Evolutionary conservation across 192 early-diverging fungal species (phyloP), one percentile per base, ranked within the genome.

Genomic region (Diversispora eburnea): DNA sequence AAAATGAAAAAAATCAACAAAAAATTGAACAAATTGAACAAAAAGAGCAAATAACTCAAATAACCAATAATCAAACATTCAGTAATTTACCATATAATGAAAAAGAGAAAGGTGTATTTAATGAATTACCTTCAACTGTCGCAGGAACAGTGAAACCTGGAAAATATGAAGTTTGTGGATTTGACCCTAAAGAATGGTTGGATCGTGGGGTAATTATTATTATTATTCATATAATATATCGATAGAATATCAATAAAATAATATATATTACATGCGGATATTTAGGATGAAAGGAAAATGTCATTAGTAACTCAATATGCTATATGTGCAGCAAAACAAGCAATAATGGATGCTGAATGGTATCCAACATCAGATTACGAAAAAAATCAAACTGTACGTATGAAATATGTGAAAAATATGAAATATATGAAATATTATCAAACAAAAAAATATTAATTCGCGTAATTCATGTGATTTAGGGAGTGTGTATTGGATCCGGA

Each of bases 401-500:
- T 33, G 25, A 33, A 33, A 33, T 33, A 33, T 33, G n/a, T 33
- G 2, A 33, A 0, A 33, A 33, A 33, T 76, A 15, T 33, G 25
- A 33, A 33, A 33, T 33, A 33, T 33, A n/a, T 33, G 2, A 33
- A 0, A 33, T 1, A 33, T 33, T 33, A 33, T 33, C 25, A 33
- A 33, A 33, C 2, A 33, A 1, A 33, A 33, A 33, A 33, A 33
- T 33, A 33, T 33, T 33, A 33, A 33, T 33, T 33, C 25, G 2
- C 2, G 25, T 33, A 33, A 33, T 33, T 33, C 25, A 33, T 33
- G 25, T 33, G 25, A 33, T 33, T 33, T 42, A 89, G 89, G 97
- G 97, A 60, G 94, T 96, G n/a, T 95, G 94, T 78, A 86, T 96
- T 45, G 97, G 97, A 56, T 93, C 93, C 1, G 95, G 97, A 7